Evolutionary conservation across 140 eudicot species (phyloP).

Genomic region (Stevia rebaudiana): DNA sequence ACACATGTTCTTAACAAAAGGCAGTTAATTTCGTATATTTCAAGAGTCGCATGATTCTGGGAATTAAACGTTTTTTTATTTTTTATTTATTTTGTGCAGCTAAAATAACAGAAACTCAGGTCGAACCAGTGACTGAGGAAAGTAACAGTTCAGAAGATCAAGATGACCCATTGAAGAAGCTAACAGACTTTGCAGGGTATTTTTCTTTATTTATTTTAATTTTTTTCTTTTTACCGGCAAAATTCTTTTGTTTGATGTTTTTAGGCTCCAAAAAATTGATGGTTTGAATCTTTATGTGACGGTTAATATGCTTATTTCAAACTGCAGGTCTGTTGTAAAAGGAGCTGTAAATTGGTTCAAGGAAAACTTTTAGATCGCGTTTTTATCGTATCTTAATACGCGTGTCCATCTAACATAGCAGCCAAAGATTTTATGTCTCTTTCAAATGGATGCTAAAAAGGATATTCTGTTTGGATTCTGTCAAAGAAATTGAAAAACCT

Average conservation of each 20-base stretch:
- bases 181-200: constrained; percentile 82
- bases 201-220: neutral
- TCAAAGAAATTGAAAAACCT: constrained; percentile 14
- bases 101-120: constrained; percentile 34
- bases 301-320: neutral
- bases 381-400: constrained; percentile 8
- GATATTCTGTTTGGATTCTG: constrained; percentile 13
- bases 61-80: neutral
- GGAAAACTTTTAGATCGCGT: constrained; percentile 53
- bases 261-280: neutral
- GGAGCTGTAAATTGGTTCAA: constrained; percentile 83
- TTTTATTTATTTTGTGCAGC: constrained; percentile 46
- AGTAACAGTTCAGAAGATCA: constrained; percentile 49
- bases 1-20: neutral
- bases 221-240: no score
- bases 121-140: constrained; percentile 33
- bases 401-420: neutral
- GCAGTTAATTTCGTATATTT: neutral
- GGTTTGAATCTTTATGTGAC: neutral
- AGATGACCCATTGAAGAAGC: constrained; percentile 58
- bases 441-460: constrained; percentile 2
- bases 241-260: neutral
- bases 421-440: constrained; percentile 22
- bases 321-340: constrained; percentile 75
- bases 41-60: neutral